Percentiles rank a stretch among this genome's conserved stretches.
Conservation (phyloP, 257 asterid species). For the Hygrophila difformis region DNA sequence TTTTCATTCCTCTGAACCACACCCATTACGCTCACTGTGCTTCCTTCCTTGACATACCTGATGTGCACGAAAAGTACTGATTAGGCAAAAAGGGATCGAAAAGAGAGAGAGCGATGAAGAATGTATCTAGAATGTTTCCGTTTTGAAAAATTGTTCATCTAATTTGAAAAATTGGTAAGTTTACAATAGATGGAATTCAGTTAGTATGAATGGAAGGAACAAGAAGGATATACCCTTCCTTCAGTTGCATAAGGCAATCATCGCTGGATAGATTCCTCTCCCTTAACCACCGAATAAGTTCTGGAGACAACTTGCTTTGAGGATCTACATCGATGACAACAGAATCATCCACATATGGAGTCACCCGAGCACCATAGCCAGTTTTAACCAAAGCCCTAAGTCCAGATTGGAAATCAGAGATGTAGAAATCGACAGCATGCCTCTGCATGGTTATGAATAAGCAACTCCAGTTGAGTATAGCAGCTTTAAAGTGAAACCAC, state of each 20-base stretch:
- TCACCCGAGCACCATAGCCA: slow-evolving; percentile 48
- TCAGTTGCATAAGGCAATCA: slow-evolving; percentile 49
- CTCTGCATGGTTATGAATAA: slow-evolving; percentile 25
- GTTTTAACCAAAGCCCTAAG: slow-evolving; percentile 55
- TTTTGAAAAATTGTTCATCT: too few relatives aligned
- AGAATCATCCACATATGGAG: slow-evolving; percentile 52
- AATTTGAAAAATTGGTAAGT: too few relatives aligned
- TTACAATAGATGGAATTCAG: too few relatives aligned
- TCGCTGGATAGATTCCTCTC: slow-evolving; percentile 55
- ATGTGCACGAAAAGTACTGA: background rate
- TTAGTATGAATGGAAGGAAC: background rate
- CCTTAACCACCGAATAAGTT: slow-evolving; percentile 43
- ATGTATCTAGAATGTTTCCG: too few relatives aligned
- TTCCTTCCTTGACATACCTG: slow-evolving; percentile 59
- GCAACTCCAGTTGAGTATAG: background rate
- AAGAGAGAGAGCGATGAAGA: background rate
- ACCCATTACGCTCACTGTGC: slow-evolving; percentile 61
- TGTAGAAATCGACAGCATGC: slow-evolving; percentile 54
- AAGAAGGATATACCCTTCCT: slow-evolving; percentile 43
- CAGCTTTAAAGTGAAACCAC: background rate
- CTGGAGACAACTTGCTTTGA: slow-evolving; percentile 39
- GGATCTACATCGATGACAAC: slow-evolving; percentile 42
- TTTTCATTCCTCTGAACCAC: slow-evolving; percentile 55
- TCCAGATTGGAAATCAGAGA: slow-evolving; percentile 60
- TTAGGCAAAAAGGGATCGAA: background rate